Evolutionary conservation across 768 basidiomycete genomes (phyloP).

Genomic region (Panus rudis): DNA sequence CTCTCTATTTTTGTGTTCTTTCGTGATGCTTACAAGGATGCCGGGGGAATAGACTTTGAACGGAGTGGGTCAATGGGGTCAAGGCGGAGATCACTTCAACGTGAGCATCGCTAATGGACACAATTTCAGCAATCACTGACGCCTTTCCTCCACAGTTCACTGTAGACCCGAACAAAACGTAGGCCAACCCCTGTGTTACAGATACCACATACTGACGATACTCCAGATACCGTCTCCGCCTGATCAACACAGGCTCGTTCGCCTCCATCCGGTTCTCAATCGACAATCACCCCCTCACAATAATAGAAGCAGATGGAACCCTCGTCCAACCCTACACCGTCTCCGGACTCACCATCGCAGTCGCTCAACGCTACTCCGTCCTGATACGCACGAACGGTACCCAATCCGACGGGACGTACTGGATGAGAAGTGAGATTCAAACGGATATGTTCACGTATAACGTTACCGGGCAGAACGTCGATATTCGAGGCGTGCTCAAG

Average conservation of each 20-base stretch:
- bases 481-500: constrained; percentile 15
- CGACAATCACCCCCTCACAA: constrained; percentile 37
- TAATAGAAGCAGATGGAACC: constrained; percentile 45
- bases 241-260: constrained; percentile 42
- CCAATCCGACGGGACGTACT: constrained; percentile 27
- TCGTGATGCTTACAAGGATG: neutral
- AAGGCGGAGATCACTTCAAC: constrained; percentile 25
- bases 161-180: constrained; percentile 27
- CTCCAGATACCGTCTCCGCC: constrained; percentile 37
- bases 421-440: constrained; percentile 35
- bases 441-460: constrained; percentile 27
- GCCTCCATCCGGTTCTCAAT: constrained; percentile 38
- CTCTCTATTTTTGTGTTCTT: neutral
- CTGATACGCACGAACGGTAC: constrained; percentile 36
- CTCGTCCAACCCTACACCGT: constrained; percentile 32
- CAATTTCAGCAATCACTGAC: constrained; percentile 4
- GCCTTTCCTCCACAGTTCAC: constrained; percentile 23
- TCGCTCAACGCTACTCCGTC: constrained; percentile 47
- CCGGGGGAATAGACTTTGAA: constrained; percentile 27
- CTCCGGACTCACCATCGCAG: constrained; percentile 31
- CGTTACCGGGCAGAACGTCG: constrained; percentile 14
- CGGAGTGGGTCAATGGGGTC: constrained; percentile 27
- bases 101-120: constrained; percentile 9
- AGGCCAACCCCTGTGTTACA: neutral
- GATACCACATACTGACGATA: neutral